Evolutionary conservation across 371 early-diverging fungal species (phyloP), one percentile per base, ranked within the genome.

Genomic region (Rhizopus sp.): DNA sequence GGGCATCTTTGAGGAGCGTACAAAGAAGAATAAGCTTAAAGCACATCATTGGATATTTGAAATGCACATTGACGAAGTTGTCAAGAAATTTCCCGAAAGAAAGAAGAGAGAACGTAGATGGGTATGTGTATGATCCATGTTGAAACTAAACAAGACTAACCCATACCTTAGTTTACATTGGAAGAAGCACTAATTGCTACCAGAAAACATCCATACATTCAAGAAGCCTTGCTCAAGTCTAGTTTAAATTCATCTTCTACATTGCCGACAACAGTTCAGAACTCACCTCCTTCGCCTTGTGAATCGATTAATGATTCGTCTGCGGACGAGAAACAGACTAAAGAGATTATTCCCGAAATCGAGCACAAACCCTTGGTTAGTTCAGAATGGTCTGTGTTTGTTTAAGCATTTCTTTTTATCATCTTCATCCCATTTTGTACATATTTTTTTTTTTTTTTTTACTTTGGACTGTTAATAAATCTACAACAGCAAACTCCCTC

Each of bases 21-120:
- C 70, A 51, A 64, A 62, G 4, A 55, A 60, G 35, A 17, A 49
- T n/a, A 10, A 44, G 12, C 66, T 79, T 2, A 76, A 81, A 31
- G 73, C 73, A 16, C 60, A 70, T 53, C 77, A 77, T 56, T 64
- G 72, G 69, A 74, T 83, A 34, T 83, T 68, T 59, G 83, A 81
- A 49, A 71, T 83, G 80, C 65, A 72, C 17, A 80, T 83, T 5
- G 70, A 79, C 5, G 68, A 64, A 53, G 62, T 83, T 23, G 69
- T 66, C 46, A 80, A 79, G 29, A 66, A 53, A 31, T 83, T 76
- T 67, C 83, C 83, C 6, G 83, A 83, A 59, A 75, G 63, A 62
- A 71, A 74, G 66, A 77, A 81, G 65, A 65, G 83, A 38, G 73
- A 75, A 48, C 63, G 83, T 59, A 64, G 76, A 50, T 83, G 81